phyloP scores from a whole-genome alignment of 108 stramenopile species.

The Nannochloropsis gaditana region DNA sequence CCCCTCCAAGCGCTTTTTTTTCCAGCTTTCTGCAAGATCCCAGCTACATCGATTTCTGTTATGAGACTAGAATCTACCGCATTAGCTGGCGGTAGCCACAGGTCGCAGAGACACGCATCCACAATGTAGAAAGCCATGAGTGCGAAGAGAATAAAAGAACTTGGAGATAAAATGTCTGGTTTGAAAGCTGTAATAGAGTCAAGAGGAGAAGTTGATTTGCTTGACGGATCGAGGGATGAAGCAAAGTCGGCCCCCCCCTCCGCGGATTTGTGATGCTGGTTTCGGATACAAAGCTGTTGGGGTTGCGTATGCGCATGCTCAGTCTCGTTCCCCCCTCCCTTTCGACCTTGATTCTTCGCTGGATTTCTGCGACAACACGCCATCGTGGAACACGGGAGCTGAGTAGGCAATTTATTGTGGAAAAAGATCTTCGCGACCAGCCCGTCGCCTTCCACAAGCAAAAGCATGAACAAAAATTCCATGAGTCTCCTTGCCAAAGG shows the following conservation, averaged over 20 bases:
- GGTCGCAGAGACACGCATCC: background rate
- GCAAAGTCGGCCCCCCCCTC: background rate
- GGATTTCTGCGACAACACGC: too few relatives aligned
- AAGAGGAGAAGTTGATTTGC: background rate
- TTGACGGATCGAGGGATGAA: background rate
- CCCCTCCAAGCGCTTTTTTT: background rate
- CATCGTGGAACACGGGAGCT: too few relatives aligned
- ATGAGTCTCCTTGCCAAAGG: too few relatives aligned
- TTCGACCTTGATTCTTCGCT: too few relatives aligned
- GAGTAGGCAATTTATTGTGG: too few relatives aligned
- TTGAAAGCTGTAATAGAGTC: background rate
- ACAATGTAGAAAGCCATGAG: background rate
- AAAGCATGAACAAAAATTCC: too few relatives aligned
- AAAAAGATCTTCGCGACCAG: too few relatives aligned
- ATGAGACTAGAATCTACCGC: background rate
- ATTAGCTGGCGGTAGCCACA: background rate
- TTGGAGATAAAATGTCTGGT: background rate
- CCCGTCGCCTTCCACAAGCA: too few relatives aligned
- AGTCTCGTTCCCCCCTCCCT: too few relatives aligned
- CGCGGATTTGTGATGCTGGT: background rate
- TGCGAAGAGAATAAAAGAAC: background rate
- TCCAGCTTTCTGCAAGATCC: background rate
- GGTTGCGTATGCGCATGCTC: too few relatives aligned
- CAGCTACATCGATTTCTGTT: background rate
- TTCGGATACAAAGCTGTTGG: background rate